Base-by-base conservation (phyloP, 805 yeast genomes). In the Debaryomyces tyrocola region DNA sequence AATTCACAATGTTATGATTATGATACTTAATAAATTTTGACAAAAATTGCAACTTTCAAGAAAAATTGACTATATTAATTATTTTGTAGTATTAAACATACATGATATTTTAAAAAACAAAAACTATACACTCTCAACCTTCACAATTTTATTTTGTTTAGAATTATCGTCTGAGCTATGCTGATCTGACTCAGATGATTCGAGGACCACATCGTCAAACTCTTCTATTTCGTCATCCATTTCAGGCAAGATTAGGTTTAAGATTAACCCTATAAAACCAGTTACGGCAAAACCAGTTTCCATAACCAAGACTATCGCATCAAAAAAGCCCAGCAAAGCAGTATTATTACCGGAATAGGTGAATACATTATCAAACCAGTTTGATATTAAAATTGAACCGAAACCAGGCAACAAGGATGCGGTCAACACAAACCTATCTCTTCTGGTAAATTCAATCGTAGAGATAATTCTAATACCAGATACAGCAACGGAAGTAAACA, bases 401-500 rank as follows among this genome's bases (percentile, higher is more conserved):
- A 86, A 60, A 15, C 92, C 91, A 27, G 84, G 81, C 51, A 83
- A 62, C 37, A 84, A 63, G 1, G 87, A 68, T 6, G 85, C 82
- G 4, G 92, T 83, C 33, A 86, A 70, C 17, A 86, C 80, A 56
- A 86, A 83, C 51, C 92, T 73, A 63, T 85, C 90, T 63, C 91
- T 78, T 64, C 91, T 77, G 7, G 87, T 79, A 64, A 85, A 83
- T 41, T 79, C 78, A 37, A 80, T 75, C 41, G 78, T 63, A 21
- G 88, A 67, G 48, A 85, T 83, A 58, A 86, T 83, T 50, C 82
- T 77, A 43, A 86, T 63, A 51, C 91, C 91, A 2, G 90, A 83
- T 14, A 83, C 87, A 1, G 88, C 88, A 28, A 86, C 91, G 3
- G 90, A 80, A 28, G 87, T 77, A 74, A 85, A 86, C 43, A 86